phyloP scores from a whole-genome alignment of 371 early-diverging fungal genomes.

The Blakeslea trispora region DNA sequence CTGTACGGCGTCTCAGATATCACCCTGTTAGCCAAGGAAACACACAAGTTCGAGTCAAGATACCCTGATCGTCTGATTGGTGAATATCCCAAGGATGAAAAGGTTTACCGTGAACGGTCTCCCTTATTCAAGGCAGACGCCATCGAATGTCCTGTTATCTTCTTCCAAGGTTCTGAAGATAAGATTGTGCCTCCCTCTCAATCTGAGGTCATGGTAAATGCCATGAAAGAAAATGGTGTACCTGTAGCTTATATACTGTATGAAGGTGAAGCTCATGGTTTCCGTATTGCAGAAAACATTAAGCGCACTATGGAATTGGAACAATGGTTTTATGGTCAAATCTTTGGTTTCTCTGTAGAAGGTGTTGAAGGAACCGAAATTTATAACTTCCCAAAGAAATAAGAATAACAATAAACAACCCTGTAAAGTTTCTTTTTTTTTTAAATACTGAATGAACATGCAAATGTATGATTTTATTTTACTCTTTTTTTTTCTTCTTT shows the following conservation, averaged over 20 bases:
- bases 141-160: slow-evolving; percentile 67
- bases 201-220: slow-evolving; percentile 71
- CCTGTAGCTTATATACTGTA: slow-evolving; percentile 71
- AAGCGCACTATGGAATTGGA: slow-evolving; percentile 52
- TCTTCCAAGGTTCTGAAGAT: slow-evolving; percentile 79
- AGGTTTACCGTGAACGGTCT: slow-evolving; percentile 59
- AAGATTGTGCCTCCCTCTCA: slow-evolving; percentile 80
- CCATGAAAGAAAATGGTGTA: slow-evolving; percentile 59
- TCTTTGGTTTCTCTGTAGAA: slow-evolving; percentile 50
- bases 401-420: slow-evolving; percentile 17
- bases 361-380: slow-evolving; percentile 47
- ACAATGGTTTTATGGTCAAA: slow-evolving; percentile 57
- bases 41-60: slow-evolving; percentile 79
- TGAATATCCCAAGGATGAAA: slow-evolving; percentile 58
- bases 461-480: not conserved
- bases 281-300: slow-evolving; percentile 52
- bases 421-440: no score
- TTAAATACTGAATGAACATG: no score
- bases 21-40: slow-evolving; percentile 64
- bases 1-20: slow-evolving; percentile 75
- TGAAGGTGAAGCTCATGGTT: slow-evolving; percentile 75
- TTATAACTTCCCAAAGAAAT: slow-evolving; percentile 31
- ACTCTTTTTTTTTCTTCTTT: not conserved
- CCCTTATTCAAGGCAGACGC: slow-evolving; percentile 60
- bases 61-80: slow-evolving; percentile 67